Evolutionary conservation across 2,329 filamentous ascomycete species (phyloP), one percentile per base, ranked within the genome.

Genomic region (Fusarium newnesense): DNA sequence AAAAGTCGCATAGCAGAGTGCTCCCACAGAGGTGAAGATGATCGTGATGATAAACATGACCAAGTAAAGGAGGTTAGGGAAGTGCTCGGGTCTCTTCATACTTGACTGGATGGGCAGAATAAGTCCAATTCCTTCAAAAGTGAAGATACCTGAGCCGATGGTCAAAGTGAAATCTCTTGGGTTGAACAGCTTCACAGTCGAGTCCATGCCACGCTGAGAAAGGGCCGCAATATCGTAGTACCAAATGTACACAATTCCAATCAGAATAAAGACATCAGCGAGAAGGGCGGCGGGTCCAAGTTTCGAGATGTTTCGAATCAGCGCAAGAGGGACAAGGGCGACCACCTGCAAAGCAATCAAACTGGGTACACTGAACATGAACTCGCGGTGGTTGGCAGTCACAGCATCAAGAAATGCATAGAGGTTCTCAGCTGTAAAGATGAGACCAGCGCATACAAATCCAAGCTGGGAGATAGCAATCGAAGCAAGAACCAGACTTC

Each of bases 371-470:
- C 85, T 87, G 3, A 90, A 86, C 7, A 87, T 86, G 4, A 93
- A 79, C 2, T 87, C 87, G 30, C 84, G 81, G 7, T 81, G 78
- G 39, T 85, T 84, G 8, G 83, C 79, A 3, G 86, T 84, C 39
- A 94, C 88, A 4, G 92, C 92, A 36, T 88, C 83, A 30, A 92
- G 82, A 81, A 95, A 94, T 0, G 91, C 89, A 43, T 86, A 86
- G 26, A 94, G 81, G 76, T 95, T 95, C 79, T 95, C 92, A 1
- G 93, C 93, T 1, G 91, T 92, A 77, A 95, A 95, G 60, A 95
- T 93, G 57, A 94, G 87, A 37, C 93, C 93, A 1, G 93, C 90
- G 75, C 92, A 95, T 46, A 95, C 93, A 72, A 95, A 95, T 4
- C 93, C 93, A 19, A 95, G 84, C 79, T 95, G 93, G 0, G 93